Evolutionary conservation across 2,329 filamentous ascomycete species (phyloP), one percentile per base, ranked within the genome.

Genomic region (Didymella exigua): DNA sequence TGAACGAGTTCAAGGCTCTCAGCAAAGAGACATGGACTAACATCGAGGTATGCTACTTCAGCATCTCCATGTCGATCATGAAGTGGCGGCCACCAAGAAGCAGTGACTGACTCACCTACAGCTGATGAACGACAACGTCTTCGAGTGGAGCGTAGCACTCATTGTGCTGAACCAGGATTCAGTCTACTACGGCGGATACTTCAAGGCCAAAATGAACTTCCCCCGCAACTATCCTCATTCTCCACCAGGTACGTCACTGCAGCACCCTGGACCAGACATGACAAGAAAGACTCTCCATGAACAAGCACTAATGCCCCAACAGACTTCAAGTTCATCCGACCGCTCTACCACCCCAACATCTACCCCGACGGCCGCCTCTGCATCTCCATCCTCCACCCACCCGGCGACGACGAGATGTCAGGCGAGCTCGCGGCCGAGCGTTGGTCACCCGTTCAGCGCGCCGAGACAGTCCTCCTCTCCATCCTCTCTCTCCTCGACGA

Each of bases 151-250:
- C 57, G 81, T 98, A 42, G 93, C 89, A 3, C 85, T 99, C 54
- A 93, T 96, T 79, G 91, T 97, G 31, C 85, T 97, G 68, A 98
- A 98, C 76, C 86, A 90, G 0, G 93, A 96, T 66, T 96, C 92
- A 59, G 82, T 89, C 61, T 98, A 96, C 81, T 88, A 96, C 68
- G 93, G 93, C 56, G 95, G 90, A 62, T 99, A 96, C 76, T 91
- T 97, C 76, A 93, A 90, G 81, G 91, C 90, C 49, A 87, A 89
- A 67, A 95, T 99, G 88, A 86, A 82, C 19, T 98, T 99, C 69
- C 88, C 90, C 9, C 80, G 82, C 67, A 93, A 96, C 67, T 99
- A 98, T 76, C 95, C 95, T 0, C 96, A 90, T 78, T 83, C 85
- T 36, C 93, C 93, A 24, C 93, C 93, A 23, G 77, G 82, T 84